Conservation (phyloP, 176 grass and related monocot genomes). For the Musa beccarii region DNA sequence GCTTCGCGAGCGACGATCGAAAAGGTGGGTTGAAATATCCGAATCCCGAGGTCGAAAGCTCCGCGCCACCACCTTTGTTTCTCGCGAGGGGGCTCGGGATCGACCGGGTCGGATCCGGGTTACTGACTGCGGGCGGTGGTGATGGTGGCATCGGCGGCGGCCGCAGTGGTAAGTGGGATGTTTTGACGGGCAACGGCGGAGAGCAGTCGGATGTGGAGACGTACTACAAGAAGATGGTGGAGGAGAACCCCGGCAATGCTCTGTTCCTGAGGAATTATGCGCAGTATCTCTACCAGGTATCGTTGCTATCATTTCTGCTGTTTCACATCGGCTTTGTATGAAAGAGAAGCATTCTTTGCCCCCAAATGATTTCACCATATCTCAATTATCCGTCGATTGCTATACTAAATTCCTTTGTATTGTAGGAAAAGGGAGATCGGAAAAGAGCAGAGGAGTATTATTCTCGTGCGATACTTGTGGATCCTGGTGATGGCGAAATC, state of each 20-base stretch:
- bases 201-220: slow-evolving; percentile 53
- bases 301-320: not conserved
- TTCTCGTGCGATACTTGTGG: slow-evolving; percentile 70
- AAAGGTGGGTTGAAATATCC: not conserved
- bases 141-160: slow-evolving; percentile 6
- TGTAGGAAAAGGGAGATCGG: slow-evolving; percentile 50
- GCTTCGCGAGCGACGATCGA: not conserved
- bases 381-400: not conserved
- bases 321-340: not conserved
- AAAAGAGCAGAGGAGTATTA: slow-evolving; percentile 84
- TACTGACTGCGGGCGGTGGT: slow-evolving; percentile 16
- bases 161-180: slow-evolving; percentile 15
- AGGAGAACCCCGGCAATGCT: slow-evolving; percentile 65
- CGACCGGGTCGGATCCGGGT: slow-evolving; percentile 40
- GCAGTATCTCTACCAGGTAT: slow-evolving; percentile 66
- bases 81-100: slow-evolving; percentile 82
- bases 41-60: not conserved
- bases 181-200: slow-evolving; percentile 35
- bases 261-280: slow-evolving; percentile 79
- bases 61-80: slow-evolving; percentile 42
- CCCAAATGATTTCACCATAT: not conserved
- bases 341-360: not conserved
- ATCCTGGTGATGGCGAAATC: slow-evolving; percentile 70
- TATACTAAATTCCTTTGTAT: not conserved
- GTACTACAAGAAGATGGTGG: slow-evolving; percentile 80